Conservation (phyloP, 23 red algal genomes). For the Pyropia yezoensis region DNA sequence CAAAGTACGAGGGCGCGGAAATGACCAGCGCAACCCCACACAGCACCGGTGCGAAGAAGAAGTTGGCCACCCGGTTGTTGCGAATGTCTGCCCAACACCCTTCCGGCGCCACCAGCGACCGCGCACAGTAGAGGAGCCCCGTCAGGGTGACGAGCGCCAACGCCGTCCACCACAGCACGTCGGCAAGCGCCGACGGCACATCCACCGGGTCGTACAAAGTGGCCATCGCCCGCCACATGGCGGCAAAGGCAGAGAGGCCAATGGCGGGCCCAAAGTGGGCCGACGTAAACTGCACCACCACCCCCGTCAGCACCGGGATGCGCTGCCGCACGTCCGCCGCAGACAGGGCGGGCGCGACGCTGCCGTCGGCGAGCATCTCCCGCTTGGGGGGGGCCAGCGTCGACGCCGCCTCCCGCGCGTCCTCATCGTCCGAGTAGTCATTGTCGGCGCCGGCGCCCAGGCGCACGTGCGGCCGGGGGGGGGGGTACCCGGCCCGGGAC, state of each 20-base stretch:
- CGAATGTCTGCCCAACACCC: constrained; percentile 10
- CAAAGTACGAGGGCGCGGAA: constrained; percentile 15
- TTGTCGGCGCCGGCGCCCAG: no score
- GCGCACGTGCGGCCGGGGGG: no score
- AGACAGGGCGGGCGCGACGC: no score
- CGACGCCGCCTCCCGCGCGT: no score
- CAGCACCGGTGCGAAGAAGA: constrained; percentile 49
- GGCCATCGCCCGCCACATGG: not conserved
- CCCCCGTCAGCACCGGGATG: no score
- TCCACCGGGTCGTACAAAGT: not conserved
- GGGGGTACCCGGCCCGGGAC: no score
- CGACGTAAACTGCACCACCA: not conserved
- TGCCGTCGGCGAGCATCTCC: no score
- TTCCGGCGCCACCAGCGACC: not conserved
- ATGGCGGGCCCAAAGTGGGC: not conserved
- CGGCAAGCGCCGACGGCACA: not conserved
- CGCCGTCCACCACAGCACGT: not conserved
- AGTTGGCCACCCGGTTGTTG: constrained; percentile 33
- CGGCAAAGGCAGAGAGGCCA: not conserved
- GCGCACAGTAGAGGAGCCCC: not conserved
- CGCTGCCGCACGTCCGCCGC: no score
- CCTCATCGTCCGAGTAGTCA: no score
- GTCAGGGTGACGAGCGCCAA: not conserved
- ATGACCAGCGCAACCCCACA: constrained; percentile 14
- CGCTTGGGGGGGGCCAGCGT: no score